A percentile compares a stretch with the other conserved stretches of the same genome.
These are phyloP conservation scores for Suillus variegatus DNA, from an alignment of 768 basidiomycete species.

Conservation along the genomic window DNA sequence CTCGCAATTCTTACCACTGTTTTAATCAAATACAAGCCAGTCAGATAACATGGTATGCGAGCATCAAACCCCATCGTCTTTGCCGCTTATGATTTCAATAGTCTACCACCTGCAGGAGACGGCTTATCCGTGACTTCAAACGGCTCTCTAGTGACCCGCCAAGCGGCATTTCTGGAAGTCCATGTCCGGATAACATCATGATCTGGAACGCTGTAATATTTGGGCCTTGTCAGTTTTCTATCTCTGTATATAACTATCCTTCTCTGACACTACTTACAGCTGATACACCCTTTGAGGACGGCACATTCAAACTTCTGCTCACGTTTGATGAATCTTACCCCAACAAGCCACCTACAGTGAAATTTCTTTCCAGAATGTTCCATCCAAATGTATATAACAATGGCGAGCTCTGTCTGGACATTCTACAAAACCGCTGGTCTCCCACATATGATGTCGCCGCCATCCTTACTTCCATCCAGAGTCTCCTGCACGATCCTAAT, in stretches of 20 bases:
- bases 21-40: background rate
- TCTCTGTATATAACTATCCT: background rate
- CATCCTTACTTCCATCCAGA: conserved; percentile 95
- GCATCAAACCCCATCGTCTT: background rate
- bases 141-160: conserved; percentile 93
- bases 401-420: conserved; percentile 97
- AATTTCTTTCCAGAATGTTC: conserved; percentile 97
- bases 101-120: conserved; percentile 94
- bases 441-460: conserved; percentile 99
- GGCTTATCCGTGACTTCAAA: conserved; percentile 98
- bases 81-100: conserved; percentile 29
- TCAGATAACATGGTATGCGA: conserved; percentile 7
- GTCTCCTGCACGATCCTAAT: conserved; percentile 95
- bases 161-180: conserved; percentile 94
- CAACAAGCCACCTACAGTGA: conserved; percentile 97
- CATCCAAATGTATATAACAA: conserved; percentile 99
- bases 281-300: conserved; percentile 99
- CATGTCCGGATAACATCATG: conserved; percentile 99
- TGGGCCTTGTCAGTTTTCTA: conserved; percentile 77
- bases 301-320: conserved; percentile 94
- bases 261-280: conserved; percentile 44
- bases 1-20: background rate
- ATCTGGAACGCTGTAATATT: conserved; percentile 99
- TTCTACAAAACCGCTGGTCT: conserved; percentile 98
- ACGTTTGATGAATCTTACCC: conserved; percentile 98